Evolutionary conservation across 306 rosid species (phyloP), one percentile per base, ranked within the genome.

Genomic region (Biancaea sappan): DNA sequence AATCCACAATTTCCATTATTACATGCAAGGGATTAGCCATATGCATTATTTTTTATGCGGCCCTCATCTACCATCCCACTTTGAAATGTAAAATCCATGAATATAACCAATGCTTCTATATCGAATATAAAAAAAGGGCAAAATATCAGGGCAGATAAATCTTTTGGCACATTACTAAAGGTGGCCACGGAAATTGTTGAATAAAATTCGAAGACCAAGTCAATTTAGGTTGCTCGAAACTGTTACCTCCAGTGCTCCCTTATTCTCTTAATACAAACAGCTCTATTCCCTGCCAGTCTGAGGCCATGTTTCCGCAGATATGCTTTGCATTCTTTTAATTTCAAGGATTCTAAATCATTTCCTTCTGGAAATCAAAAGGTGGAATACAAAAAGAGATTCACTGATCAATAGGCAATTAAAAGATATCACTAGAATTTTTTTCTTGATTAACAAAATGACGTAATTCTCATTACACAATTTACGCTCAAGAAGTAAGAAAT

Each of bases 241-340:
- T 10, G 31, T 59, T 76, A 84, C 97, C 97, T 87, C 91, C 84
- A 82, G 51, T 91, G 95, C 44, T 89, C 97, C 73, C 37, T 37
- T 8, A 91, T 80, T 82, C 97, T 84, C 21, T 84, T 86, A 13
- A 86, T 66, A 63, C 95, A 91, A 60, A 86, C 81, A 0, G 80
- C 74, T 79, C 88, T 89, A 28, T 75, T 87, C 65, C 95, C 97
- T 6, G 87, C 79, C 14, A 91, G 66, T 73, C 94, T 84, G 56
- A 89, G 87, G 41, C 89, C 87, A 21, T 86, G 76, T 76, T 74
- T 78, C 74, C 92, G 84, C 50, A 89, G 75, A 84, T 89, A 91
- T 16, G 85, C 88, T 84, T 91, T 89, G 85, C 97, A 87, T 57
- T 82, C 84, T 63, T 76, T 73, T 28, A 89, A 83, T 76, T 66